A percentile compares a stretch with the other conserved stretches of the same genome.
These are phyloP conservation scores for Penicillium robsamsonii DNA, from an alignment of 495 filamentous ascomycete species.

Conservation along the genomic window DNA sequence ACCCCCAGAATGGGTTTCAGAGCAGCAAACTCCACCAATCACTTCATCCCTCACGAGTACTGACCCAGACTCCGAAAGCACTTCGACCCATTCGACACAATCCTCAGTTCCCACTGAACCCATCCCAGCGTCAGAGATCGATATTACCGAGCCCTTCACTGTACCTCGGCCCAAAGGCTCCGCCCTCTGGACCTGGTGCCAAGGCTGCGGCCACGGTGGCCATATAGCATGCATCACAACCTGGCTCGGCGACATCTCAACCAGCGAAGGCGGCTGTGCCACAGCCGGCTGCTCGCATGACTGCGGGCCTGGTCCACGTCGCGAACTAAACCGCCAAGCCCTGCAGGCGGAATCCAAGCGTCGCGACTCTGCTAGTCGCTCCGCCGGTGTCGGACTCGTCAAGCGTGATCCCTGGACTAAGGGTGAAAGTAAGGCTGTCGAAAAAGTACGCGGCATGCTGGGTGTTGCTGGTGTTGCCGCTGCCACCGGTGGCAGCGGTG, in stretches of 20 bases:
- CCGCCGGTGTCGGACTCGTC: slow-evolving; percentile 37
- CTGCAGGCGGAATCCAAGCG: slow-evolving; percentile 36
- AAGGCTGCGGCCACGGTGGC: slow-evolving; percentile 72
- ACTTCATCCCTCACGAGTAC: slow-evolving; percentile 17
- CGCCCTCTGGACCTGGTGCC: slow-evolving; percentile 66
- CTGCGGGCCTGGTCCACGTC: slow-evolving; percentile 63
- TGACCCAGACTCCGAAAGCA: slow-evolving; percentile 21
- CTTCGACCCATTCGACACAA: slow-evolving; percentile 27
- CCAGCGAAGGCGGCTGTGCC: slow-evolving; percentile 69
- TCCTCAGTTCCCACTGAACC: slow-evolving; percentile 36
- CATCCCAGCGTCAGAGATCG: slow-evolving; percentile 26
- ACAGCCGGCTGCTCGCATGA: slow-evolving; percentile 71
- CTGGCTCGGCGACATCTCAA: slow-evolving; percentile 58
- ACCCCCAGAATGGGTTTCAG: slow-evolving; percentile 49
- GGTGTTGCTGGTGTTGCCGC: slow-evolving; percentile 31
- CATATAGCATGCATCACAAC: slow-evolving; percentile 65
- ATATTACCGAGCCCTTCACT: slow-evolving; percentile 20
- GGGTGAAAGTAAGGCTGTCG: slow-evolving; percentile 45
- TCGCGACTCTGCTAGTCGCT: slow-evolving; percentile 38
- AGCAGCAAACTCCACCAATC: slow-evolving; percentile 17
- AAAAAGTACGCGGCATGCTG: slow-evolving; percentile 50
- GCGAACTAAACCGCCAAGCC: slow-evolving; percentile 43
- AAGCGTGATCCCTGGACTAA: slow-evolving; percentile 45
- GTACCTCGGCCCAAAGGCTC: slow-evolving; percentile 33
- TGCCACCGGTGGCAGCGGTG: slow-evolving; percentile 20